phyloP scores from a whole-genome alignment of 2,329 filamentous ascomycete species.

The Ascochyta rabiei region DNA sequence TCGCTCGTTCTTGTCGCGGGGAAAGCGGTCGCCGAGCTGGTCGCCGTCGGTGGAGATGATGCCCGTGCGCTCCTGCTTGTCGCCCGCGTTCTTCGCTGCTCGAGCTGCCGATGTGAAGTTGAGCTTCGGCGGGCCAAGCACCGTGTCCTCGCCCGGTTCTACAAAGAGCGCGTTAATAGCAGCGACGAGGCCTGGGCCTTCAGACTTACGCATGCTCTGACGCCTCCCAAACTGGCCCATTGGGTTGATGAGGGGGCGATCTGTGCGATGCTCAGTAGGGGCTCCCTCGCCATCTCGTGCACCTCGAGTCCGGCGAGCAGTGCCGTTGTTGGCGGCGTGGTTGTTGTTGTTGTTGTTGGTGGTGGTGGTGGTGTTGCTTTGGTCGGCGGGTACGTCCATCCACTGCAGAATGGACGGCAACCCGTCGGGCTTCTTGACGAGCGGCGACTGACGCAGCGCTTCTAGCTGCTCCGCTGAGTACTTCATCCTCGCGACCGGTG shows the following conservation, averaged over 20 bases:
- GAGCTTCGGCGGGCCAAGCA: slow-evolving; percentile 83
- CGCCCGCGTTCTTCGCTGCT: slow-evolving; percentile 51
- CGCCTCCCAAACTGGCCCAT: slow-evolving; percentile 46
- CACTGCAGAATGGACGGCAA: slow-evolving; percentile 89
- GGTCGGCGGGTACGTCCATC: slow-evolving; percentile 74
- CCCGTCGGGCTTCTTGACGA: slow-evolving; percentile 78
- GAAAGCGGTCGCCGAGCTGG: slow-evolving; percentile 41
- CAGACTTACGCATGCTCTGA: slow-evolving; percentile 54
- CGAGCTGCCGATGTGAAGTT: slow-evolving; percentile 80
- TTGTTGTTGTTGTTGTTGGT: slow-evolving; percentile 34
- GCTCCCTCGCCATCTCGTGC: slow-evolving; percentile 36
- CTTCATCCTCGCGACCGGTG: slow-evolving; percentile 33
- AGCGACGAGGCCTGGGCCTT: slow-evolving; percentile 49
- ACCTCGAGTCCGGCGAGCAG: slow-evolving; percentile 32
- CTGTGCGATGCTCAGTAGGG: slow-evolving; percentile 34
- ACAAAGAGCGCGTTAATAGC: slow-evolving; percentile 40
- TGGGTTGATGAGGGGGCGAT: slow-evolving; percentile 42
- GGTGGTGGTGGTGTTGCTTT: slow-evolving; percentile 33
- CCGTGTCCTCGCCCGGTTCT: slow-evolving; percentile 76
- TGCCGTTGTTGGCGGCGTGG: slow-evolving; percentile 25
- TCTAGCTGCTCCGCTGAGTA: slow-evolving; percentile 81
- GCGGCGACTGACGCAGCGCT: slow-evolving; percentile 77
- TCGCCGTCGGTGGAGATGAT: slow-evolving; percentile 49
- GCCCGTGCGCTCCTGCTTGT: slow-evolving; percentile 44
- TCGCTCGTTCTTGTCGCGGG: slow-evolving; percentile 44